phyloP scores from a whole-genome alignment of 2,329 filamentous ascomycete genomes.

The Claviceps arundinis region DNA sequence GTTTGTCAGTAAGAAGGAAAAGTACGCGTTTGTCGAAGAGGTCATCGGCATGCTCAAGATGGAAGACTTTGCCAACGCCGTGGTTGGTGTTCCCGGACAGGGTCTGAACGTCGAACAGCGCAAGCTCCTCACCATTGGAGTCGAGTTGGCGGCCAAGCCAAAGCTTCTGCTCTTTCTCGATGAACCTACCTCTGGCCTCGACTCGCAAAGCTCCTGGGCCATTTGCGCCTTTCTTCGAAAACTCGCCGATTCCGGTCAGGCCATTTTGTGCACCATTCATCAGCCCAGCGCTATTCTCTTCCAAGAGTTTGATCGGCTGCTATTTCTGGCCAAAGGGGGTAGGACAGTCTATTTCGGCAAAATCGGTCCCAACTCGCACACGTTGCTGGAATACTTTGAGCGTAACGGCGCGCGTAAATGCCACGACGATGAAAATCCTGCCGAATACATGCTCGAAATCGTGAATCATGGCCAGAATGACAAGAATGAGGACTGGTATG shows the following conservation, averaged over 20 bases:
- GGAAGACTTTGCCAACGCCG: constrained; percentile 51
- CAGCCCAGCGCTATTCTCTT: constrained; percentile 41
- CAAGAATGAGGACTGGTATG: constrained; percentile 47
- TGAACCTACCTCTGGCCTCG: constrained; percentile 48
- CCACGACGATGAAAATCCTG: constrained; percentile 52
- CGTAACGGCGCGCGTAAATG: constrained; percentile 48
- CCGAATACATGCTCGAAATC: constrained; percentile 59
- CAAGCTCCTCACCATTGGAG: constrained; percentile 48
- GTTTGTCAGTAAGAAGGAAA: constrained; percentile 39
- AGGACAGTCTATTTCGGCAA: constrained; percentile 58
- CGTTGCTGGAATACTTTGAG: constrained; percentile 51
- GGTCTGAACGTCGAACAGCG: constrained; percentile 49
- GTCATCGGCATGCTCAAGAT: constrained; percentile 55
- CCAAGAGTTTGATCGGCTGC: constrained; percentile 43
- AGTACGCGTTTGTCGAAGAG: constrained; percentile 48
- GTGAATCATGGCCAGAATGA: constrained; percentile 28
- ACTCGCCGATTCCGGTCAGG: constrained; percentile 40
- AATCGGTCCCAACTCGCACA: constrained; percentile 45
- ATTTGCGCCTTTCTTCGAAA: constrained; percentile 50
- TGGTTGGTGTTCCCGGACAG: constrained; percentile 49
- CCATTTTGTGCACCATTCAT: constrained; percentile 41
- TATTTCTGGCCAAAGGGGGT: constrained; percentile 52
- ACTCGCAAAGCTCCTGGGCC: constrained; percentile 50
- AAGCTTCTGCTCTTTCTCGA: constrained; percentile 49
- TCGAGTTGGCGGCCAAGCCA: constrained; percentile 42